Conservation (phyloP, 2,329 filamentous ascomycete species). For the Monilinia vaccinii-corymbosi region DNA sequence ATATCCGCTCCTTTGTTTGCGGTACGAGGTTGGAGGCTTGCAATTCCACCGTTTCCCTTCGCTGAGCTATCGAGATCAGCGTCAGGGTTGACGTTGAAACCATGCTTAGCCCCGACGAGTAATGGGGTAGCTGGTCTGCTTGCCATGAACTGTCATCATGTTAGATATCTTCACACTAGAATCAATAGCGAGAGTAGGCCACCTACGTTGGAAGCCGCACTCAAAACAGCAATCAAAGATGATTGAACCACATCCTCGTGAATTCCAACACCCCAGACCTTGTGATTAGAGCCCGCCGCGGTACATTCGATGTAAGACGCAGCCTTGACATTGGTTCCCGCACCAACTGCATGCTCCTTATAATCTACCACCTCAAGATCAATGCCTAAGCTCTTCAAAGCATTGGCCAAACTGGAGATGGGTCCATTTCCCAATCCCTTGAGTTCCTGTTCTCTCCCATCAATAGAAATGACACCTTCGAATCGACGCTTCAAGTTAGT, state of each 20-base stretch:
- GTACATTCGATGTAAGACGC: constrained; percentile 91
- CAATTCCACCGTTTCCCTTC: constrained; percentile 19
- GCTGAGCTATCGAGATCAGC: constrained; percentile 28
- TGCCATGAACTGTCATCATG: constrained; percentile 67
- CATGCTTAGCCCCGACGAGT: constrained; percentile 48
- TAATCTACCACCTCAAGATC: constrained; percentile 89
- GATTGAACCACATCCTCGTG: constrained; percentile 90
- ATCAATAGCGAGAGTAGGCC: constrained; percentile 78
- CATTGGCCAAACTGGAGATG: constrained; percentile 79
- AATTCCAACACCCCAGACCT: constrained; percentile 85
- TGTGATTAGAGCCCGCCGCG: constrained; percentile 54
- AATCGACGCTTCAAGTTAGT: constrained; percentile 75
- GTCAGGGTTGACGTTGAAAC: constrained; percentile 33
- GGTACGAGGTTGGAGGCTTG: constrained; percentile 22
- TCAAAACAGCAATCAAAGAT: constrained; percentile 75
- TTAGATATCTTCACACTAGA: constrained; percentile 72
- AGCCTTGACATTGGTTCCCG: constrained; percentile 77
- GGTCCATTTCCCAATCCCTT: constrained; percentile 80
- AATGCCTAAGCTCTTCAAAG: constrained; percentile 68
- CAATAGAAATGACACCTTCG: constrained; percentile 73
- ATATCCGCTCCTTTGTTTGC: constrained; percentile 26
- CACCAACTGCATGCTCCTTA: constrained; percentile 89
- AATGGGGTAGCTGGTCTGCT: constrained; percentile 62
- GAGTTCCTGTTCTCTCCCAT: constrained; percentile 70
- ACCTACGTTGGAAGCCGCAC: constrained; percentile 76